Conservation (phyloP, 2,329 filamentous ascomycete species). For the Geosmithia morbida region DNA sequence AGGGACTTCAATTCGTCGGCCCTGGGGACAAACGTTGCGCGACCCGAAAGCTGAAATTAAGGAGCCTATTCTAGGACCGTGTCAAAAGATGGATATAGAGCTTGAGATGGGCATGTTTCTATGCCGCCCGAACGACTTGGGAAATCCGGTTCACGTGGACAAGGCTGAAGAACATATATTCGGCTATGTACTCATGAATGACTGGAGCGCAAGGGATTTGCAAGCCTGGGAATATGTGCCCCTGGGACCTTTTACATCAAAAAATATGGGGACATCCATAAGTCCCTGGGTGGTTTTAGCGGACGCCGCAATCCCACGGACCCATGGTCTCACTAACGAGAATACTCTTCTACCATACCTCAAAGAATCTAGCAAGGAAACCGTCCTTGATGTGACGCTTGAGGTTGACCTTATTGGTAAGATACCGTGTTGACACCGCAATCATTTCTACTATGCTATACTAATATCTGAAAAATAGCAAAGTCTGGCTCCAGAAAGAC, state of each 20-base stretch:
- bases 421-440: constrained; percentile 5
- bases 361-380: constrained; percentile 33
- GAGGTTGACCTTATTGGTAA: constrained; percentile 23
- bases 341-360: constrained; percentile 27
- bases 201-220: constrained; percentile 44
- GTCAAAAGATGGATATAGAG: constrained; percentile 56
- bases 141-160: constrained; percentile 48
- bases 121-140: constrained; percentile 49
- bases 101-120: constrained; percentile 67
- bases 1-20: constrained; percentile 56
- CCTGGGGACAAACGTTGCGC: constrained; percentile 56
- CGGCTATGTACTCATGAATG: constrained; percentile 40
- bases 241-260: constrained; percentile 42
- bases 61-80: constrained; percentile 44
- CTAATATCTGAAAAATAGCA: constrained; percentile 7
- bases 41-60: constrained; percentile 31
- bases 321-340: constrained; percentile 14
- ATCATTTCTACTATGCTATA: neutral
- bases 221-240: constrained; percentile 41
- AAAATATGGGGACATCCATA: constrained; percentile 39
- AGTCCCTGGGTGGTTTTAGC: constrained; percentile 37
- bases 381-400: constrained; percentile 20
- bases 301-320: constrained; percentile 4
- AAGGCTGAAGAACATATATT: constrained; percentile 42
- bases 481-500: constrained; percentile 14